These are phyloP conservation scores for Aspergillus homomorphus DNA, from an alignment of 495 filamentous ascomycete species.

Conservation along the genomic window DNA sequence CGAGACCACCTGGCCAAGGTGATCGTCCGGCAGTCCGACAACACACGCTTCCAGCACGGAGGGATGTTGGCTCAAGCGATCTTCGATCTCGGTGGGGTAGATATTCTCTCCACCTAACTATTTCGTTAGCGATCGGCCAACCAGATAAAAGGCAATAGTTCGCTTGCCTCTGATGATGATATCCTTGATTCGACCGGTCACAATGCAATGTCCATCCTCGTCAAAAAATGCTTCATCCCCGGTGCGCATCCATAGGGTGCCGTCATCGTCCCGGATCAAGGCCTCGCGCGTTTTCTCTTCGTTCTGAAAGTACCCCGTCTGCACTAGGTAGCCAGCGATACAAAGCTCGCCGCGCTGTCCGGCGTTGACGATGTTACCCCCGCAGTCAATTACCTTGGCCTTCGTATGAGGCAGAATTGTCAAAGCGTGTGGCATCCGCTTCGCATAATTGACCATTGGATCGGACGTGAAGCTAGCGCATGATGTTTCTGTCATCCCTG, in stretches of 20 bases:
- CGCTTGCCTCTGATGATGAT: constrained; percentile 52
- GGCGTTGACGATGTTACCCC: constrained; percentile 45
- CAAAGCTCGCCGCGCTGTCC: constrained; percentile 73
- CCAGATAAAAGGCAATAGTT: neutral
- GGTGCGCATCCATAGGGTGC: constrained; percentile 19
- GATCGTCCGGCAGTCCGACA: constrained; percentile 54
- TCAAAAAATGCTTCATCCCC: constrained; percentile 21
- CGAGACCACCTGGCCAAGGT: constrained; percentile 57
- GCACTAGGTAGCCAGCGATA: constrained; percentile 69
- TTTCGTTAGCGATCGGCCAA: neutral
- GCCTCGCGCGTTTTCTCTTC: constrained; percentile 62
- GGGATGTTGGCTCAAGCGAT: constrained; percentile 55
- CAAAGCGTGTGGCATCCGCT: constrained; percentile 65
- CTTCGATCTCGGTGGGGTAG: constrained; percentile 67
- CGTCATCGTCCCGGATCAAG: constrained; percentile 34
- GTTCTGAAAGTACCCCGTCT: constrained; percentile 81
- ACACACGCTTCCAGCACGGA: constrained; percentile 53
- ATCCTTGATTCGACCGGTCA: constrained; percentile 60
- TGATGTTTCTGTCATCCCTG: constrained; percentile 31
- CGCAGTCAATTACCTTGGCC: constrained; percentile 68
- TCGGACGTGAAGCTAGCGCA: constrained; percentile 67
- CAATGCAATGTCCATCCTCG: constrained; percentile 11
- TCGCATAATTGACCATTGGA: constrained; percentile 61
- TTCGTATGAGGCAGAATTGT: constrained; percentile 65
- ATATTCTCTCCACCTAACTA: constrained; percentile 69